Conservation (phyloP, 768 basidiomycete genomes). For the Tricholoma matsutake region DNA sequence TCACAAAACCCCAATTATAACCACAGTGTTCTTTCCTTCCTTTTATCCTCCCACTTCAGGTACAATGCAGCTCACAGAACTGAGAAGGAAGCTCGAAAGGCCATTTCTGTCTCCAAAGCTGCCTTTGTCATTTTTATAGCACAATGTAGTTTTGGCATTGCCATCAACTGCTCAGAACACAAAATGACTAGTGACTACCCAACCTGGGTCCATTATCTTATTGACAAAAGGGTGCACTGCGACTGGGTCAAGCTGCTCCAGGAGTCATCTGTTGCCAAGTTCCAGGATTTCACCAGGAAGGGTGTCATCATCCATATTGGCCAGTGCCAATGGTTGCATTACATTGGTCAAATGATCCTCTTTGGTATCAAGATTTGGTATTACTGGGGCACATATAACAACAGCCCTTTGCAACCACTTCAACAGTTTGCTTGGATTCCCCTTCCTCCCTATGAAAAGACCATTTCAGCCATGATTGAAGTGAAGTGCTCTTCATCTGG, state of each 20-base stretch:
- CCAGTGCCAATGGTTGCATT: background rate
- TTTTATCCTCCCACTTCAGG: background rate
- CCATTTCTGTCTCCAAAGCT: background rate
- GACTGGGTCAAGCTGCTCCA: background rate
- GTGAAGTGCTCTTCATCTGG: background rate
- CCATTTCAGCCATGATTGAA: background rate
- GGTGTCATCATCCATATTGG: constrained; percentile 2
- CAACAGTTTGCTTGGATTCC: background rate
- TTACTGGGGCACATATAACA: background rate
- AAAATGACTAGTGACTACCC: background rate
- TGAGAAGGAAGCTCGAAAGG: background rate
- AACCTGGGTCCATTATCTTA: background rate
- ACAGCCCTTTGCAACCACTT: background rate
- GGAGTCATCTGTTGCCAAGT: background rate
- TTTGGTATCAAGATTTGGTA: background rate
- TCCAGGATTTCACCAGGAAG: background rate
- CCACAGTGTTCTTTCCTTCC: background rate
- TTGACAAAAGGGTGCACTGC: background rate
- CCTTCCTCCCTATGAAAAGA: background rate
- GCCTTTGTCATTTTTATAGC: background rate
- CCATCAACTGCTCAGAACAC: background rate
- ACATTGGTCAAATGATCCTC: background rate
- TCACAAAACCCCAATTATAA: background rate
- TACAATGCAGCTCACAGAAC: background rate
- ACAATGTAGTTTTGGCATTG: background rate